Base-by-base conservation (phyloP, 202 grass and related monocot genomes). In the Zizania palustris region DNA sequence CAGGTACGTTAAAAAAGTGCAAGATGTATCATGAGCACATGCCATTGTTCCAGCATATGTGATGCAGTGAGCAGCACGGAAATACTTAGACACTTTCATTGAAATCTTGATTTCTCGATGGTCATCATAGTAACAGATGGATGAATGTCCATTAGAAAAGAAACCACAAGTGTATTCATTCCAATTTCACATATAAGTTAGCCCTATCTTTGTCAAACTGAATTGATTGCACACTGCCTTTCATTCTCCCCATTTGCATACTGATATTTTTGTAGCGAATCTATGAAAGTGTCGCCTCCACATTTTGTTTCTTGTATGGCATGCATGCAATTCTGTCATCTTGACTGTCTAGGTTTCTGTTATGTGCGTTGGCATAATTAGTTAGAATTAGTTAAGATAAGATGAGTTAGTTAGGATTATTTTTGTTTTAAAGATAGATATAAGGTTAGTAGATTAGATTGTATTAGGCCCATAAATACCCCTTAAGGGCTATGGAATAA, bases 1-100 rank as follows among this genome's bases (percentile, higher is more conserved):
- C 75, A 95, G 96, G 96, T 99, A 82, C 63, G 56, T 60, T 16
- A 66, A 75, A 76, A 6, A 65, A 70, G 14, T 55, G 51, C 72
- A 59, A 65, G 28, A 28, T 28, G 28, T 28, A 28, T 28, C 28
- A 28, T 28, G 28, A 28, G 28, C 28, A 28, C 28, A 28, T 28
- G 28, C 28, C 28, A 28, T 28, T 28, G 28, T 2, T 28, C 28
- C 28, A 28, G 28, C 28, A 28, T 28, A 28, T 28, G 28, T 28
- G 28, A 28, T 28, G 28, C 28, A 28, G 2, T 28, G 28, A 28
- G 28, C 28, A 28, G 28, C 28, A 28, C 28, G 2, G 45, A 53
- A 33, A 45, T 63, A 60, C 65, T 45, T 69, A 45, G 65, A 60
- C 0, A 11, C 5, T 69, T 79, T 1, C 11, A 7, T 33, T 33